A percentile compares a stretch with the other conserved stretches of the same genome.
Evolutionary conservation across 257 asterid species (phyloP).

Genomic region (Solanum lycopersicoides): DNA sequence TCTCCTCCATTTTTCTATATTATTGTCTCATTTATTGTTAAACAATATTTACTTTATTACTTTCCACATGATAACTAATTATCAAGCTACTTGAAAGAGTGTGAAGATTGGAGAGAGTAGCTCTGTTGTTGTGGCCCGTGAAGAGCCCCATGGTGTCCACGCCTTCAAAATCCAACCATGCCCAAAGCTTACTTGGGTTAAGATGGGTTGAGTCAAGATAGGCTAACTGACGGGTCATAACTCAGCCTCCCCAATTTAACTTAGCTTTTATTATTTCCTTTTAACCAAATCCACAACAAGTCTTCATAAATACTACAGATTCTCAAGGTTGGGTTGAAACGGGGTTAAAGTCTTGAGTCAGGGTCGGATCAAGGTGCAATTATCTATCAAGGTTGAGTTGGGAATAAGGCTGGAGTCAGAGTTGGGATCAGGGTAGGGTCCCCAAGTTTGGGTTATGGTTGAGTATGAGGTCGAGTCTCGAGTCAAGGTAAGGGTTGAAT

Average conservation of each 20-base stretch:
- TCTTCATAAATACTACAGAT: background rate
- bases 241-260: background rate
- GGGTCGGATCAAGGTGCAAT: background rate
- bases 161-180: background rate
- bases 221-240: background rate
- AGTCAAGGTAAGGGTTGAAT: background rate
- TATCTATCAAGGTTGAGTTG: background rate
- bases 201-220: background rate
- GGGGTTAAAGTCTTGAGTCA: background rate
- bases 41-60: background rate
- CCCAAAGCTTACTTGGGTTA: background rate
- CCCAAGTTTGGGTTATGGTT: background rate
- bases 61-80: background rate
- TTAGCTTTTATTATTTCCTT: background rate
- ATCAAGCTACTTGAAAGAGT: background rate
- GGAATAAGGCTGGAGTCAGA: background rate
- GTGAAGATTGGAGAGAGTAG: background rate
- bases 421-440: background rate
- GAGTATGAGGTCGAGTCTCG: background rate
- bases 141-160: background rate
- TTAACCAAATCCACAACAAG: background rate
- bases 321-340: background rate
- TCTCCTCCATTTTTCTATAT: background rate
- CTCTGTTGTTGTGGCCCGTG: background rate
- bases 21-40: background rate